phyloP scores from a whole-genome alignment of 1,139 yeast genomes.

The Scheffersomyces titani region DNA sequence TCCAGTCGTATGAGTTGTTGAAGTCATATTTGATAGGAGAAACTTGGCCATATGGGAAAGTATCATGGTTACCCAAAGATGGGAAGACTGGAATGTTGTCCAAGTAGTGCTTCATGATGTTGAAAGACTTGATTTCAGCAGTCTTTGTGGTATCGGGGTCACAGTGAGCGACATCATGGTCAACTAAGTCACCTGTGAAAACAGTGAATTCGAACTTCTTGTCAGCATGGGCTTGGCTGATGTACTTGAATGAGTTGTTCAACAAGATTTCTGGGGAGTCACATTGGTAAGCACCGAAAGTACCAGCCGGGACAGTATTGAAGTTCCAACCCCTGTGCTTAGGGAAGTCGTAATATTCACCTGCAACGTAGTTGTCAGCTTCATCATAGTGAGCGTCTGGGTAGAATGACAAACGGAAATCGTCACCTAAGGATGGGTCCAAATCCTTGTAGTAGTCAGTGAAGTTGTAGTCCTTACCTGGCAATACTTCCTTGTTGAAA shows the following conservation, averaged over 20 bases:
- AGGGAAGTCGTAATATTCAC: conserved; percentile 41
- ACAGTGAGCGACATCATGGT: conserved; percentile 53
- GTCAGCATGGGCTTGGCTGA: conserved; percentile 29
- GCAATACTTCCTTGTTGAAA: conserved; percentile 30
- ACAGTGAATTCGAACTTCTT: conserved; percentile 56
- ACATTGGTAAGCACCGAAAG: conserved; percentile 62
- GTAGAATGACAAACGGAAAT: conserved; percentile 29
- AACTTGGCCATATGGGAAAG: conserved; percentile 70
- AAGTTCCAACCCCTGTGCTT: conserved; percentile 40
- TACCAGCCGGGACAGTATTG: conserved; percentile 53
- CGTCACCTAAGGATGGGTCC: conserved; percentile 16
- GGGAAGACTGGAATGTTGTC: conserved; percentile 61
- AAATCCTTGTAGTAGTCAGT: conserved; percentile 23
- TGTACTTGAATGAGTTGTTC: conserved; percentile 54
- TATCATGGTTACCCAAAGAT: conserved; percentile 71
- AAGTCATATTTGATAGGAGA: conserved; percentile 48
- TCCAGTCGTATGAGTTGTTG: conserved; percentile 56
- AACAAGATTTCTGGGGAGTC: conserved; percentile 64
- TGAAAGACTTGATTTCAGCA: conserved; percentile 54
- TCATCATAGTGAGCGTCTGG: conserved; percentile 40
- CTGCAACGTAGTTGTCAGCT: conserved; percentile 37
- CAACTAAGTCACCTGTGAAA: conserved; percentile 72
- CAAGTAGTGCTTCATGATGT: conserved; percentile 56
- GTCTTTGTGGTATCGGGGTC: conserved; percentile 50
- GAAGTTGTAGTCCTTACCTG: conserved; percentile 31